Base-by-base conservation (phyloP, 2,329 filamentous ascomycete species). In the Aspergillus phoenicis region DNA sequence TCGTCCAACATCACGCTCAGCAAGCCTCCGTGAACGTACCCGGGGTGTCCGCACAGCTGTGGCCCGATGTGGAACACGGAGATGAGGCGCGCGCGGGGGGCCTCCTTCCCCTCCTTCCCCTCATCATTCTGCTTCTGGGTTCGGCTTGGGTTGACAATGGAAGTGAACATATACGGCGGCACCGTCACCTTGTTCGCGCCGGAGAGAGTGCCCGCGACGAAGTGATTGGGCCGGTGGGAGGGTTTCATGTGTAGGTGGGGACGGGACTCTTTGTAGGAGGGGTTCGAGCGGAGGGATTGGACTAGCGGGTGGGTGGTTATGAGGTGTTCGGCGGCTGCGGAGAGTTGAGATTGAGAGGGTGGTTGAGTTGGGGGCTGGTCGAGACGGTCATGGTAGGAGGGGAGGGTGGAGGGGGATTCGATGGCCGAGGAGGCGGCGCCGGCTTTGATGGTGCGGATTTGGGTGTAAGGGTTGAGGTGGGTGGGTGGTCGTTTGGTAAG, bases 171-270 rank as follows among this genome's bases (percentile, higher is more conserved):
- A 39, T 93, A 84, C 1, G 93, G 92, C 3, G 93, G 91, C 0
- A 96, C 88, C 1, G 86, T 85, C 64, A 98, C 85, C 74, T 87
- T 89, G 24, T 87, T 87, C 0, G 87, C 82, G 0, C 92, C 93
- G 38, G 89, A 73, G 15, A 98, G 82, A 22, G 89, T 89, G 4
- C 91, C 91, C 24, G 85, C 91, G 0, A 93, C 97, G 59, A 98
- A 83, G 75, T 90, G 96, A 70, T 90, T 85, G 2, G 81, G 79
- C 26, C 89, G 85, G 73, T 91, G 85, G 1, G 83, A 75, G 5
- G 83, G 79, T 0, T 92, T 90, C 72, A 97, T 90, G 76, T 93
- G 92, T 73, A 96, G 82, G 73, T 96, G 91, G 3, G 93, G 93
- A 24, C 93, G 85, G 30, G 89, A 88, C 76, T 96, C 91, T 33